Evolutionary conservation across 306 rosid species (phyloP), one percentile per base, ranked within the genome.

Genomic region (Inga oerstediana): DNA sequence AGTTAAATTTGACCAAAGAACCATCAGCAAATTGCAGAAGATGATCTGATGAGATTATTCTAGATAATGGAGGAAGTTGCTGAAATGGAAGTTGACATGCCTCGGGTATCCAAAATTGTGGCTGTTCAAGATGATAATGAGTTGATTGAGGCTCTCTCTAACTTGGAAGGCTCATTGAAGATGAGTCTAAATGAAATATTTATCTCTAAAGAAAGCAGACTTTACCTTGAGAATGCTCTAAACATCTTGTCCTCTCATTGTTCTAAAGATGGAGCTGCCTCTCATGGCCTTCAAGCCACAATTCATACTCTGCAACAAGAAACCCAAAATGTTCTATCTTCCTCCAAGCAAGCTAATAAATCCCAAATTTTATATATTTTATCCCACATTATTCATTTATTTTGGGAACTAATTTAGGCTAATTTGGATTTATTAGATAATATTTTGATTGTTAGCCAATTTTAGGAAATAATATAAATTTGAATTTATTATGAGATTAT

Each of bases 41-140:
- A 67, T 76, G 85, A 70, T 61, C 64, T 64, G 6, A 44, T 22
- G 11, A 70, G n/a, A n/a, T 20, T 68, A 54, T 67, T 67, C 66
- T 41, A 32, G 43, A 10, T 2, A 13, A 44, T 45, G 68, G 30
- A 69, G 32, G 77, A 68, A 37, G 27, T 27, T 37, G 56, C 20
- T 49, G 6, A 49, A 4, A 49, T 15, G 7, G 56, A 49, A 49
- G 56, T 15, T 49, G 2, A 49, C 56, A 3, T 49, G 56, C 0
- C 20, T 49, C 15, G 0, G 0, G 5, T 15, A 49, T 49, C 19
- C 4, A 13, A 49, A 15, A 49, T 13, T 49, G 19, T 0, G 15
- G 19, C 4, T 49, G 20, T 3, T 15, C 5, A 15, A 15, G 7
- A 49, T 4, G 1, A 49, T 49, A 49, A 15, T 0, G 56, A 49